These are phyloP conservation scores for Bryoglossum gracile DNA, from an alignment of 495 filamentous ascomycete genomes.

Conservation along the genomic window DNA sequence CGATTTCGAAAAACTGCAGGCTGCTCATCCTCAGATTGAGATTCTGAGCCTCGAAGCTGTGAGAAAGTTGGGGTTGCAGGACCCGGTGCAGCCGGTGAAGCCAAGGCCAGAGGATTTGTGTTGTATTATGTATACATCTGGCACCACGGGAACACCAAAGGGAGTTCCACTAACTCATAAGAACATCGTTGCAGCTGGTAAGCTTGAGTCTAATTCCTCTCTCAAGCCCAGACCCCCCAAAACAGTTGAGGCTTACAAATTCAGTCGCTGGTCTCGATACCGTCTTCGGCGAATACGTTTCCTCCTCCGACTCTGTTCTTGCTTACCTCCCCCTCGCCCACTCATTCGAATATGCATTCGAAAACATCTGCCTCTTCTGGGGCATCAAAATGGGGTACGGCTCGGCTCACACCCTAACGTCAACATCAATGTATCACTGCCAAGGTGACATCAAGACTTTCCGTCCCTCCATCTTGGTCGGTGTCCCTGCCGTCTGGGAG, in stretches of 20 bases:
- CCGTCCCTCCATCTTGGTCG: slow-evolving; percentile 80
- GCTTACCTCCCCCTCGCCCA: slow-evolving; percentile 91
- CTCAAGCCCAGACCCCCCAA: too few relatives aligned
- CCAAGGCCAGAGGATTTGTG: slow-evolving; percentile 79
- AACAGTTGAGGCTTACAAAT: too few relatives aligned
- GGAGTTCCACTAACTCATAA: slow-evolving; percentile 84
- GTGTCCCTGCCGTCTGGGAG: slow-evolving; percentile 95
- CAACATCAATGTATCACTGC: slow-evolving; percentile 81
- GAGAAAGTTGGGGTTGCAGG: slow-evolving; percentile 68
- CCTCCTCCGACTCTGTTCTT: slow-evolving; percentile 74
- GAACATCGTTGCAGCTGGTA: slow-evolving; percentile 79
- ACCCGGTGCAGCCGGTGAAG: slow-evolving; percentile 68
- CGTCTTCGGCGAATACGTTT: slow-evolving; percentile 73
- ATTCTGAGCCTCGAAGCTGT: slow-evolving; percentile 78
- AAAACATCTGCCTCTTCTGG: slow-evolving; percentile 87
- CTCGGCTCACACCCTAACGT: slow-evolving; percentile 66
- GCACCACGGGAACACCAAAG: slow-evolving; percentile 89
- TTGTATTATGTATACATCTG: slow-evolving; percentile 99
- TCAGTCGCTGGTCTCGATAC: slow-evolving; percentile 77
- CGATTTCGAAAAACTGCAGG: slow-evolving; percentile 70
- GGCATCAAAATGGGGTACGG: slow-evolving; percentile 77
- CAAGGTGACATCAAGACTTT: slow-evolving; percentile 90
- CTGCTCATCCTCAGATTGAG: slow-evolving; percentile 57
- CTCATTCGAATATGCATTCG: slow-evolving; percentile 94
- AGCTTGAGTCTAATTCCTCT: slow-evolving; percentile 30